phyloP scores from a whole-genome alignment of 2,329 filamentous ascomycete species.

The Diplodia mutila region DNA sequence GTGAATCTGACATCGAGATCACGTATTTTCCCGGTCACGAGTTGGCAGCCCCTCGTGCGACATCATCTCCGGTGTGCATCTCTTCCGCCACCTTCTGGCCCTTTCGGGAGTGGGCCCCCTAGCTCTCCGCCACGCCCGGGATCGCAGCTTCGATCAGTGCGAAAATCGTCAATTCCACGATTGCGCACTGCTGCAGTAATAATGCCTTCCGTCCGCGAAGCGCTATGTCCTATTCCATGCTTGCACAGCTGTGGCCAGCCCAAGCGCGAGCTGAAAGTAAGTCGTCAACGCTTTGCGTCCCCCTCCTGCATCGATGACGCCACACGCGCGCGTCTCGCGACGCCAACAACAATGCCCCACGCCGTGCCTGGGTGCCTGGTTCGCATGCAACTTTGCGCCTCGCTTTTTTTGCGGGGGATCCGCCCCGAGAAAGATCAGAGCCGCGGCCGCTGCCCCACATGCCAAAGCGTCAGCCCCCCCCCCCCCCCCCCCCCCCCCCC shows the following conservation, averaged over 20 bases:
- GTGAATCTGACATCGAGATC: conserved; percentile 13
- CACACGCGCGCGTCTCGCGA: background rate
- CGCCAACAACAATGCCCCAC: background rate
- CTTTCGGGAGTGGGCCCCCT: background rate
- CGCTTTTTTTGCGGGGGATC: background rate
- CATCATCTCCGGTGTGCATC: background rate
- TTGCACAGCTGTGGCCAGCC: background rate
- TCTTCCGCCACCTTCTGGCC: background rate
- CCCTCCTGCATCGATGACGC: background rate
- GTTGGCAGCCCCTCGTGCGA: background rate
- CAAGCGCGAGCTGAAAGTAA: background rate
- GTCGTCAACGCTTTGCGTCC: background rate
- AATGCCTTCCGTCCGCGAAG: background rate
- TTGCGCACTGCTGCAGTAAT: too few species aligned
- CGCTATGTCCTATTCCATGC: background rate
- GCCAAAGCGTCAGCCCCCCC: background rate
- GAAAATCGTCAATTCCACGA: background rate
- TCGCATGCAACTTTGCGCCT: background rate
- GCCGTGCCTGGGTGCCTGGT: background rate
- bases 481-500: too few species aligned
- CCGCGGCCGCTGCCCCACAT: background rate
- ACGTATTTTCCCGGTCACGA: background rate
- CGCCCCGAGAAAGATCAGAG: background rate
- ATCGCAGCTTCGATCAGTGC: background rate
- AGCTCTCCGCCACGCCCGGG: too few species aligned